Conservation (phyloP, 2,329 filamentous ascomycete species). For the Harringtonia lauricola region DNA sequence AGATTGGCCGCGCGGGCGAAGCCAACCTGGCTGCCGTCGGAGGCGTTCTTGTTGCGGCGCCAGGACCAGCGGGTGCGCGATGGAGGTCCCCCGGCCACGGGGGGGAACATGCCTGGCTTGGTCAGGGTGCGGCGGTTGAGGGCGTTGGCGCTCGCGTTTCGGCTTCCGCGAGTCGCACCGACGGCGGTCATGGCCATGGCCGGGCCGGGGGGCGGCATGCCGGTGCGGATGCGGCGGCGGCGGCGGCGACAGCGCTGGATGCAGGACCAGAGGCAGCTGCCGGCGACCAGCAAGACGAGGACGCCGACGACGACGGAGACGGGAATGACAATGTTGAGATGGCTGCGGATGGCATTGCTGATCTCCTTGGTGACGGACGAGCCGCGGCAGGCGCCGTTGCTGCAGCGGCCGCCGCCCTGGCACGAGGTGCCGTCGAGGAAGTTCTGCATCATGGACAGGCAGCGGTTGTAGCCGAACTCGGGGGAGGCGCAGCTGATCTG, state of each 20-base stretch:
- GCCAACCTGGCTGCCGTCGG: too few relatives aligned
- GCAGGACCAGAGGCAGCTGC: slow-evolving; percentile 53
- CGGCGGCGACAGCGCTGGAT: slow-evolving; percentile 27
- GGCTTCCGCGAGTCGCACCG: neutral
- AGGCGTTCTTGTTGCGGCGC: neutral
- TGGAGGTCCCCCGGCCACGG: too few relatives aligned
- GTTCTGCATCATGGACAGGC: slow-evolving; percentile 73
- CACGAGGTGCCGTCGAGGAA: slow-evolving; percentile 89
- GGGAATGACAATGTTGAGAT: slow-evolving; percentile 76
- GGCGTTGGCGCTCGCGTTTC: neutral
- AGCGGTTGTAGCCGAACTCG: slow-evolving; percentile 52
- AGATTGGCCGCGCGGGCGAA: too few relatives aligned
- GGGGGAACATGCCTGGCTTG: too few relatives aligned
- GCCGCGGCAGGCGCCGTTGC: slow-evolving; percentile 68
- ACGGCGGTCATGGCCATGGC: slow-evolving; percentile 1
- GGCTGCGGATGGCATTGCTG: slow-evolving; percentile 60
- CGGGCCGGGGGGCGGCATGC: slow-evolving; percentile 2
- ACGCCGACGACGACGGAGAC: slow-evolving; percentile 61
- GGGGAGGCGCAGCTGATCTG: slow-evolving; percentile 65
- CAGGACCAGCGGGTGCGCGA: neutral
- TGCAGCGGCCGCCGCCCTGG: slow-evolving; percentile 66
- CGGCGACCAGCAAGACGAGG: slow-evolving; percentile 57
- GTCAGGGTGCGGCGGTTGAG: neutral
- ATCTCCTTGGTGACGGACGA: slow-evolving; percentile 60
- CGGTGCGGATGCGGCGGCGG: slow-evolving; percentile 2